Conservation (phyloP, 208 protist genomes). For the Novymonas esmeraldas region DNA sequence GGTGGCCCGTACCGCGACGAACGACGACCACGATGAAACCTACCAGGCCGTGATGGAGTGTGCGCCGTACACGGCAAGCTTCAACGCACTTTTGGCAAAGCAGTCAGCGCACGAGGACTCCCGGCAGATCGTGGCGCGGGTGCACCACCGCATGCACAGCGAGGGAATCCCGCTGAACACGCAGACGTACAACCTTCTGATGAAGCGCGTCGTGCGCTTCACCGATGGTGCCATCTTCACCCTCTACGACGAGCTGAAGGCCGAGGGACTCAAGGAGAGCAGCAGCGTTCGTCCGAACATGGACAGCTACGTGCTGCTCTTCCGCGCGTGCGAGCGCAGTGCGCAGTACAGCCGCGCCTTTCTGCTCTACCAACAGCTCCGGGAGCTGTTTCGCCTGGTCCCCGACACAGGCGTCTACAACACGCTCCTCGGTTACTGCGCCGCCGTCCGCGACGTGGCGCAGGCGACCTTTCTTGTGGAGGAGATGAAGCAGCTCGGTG, state of each 20-base stretch:
- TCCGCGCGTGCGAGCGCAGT: conserved; percentile 88
- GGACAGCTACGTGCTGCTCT: conserved; percentile 83
- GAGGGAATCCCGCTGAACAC: conserved; percentile 89
- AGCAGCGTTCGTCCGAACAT: conserved; percentile 71
- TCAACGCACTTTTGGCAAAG: conserved; percentile 80
- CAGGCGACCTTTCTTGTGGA: conserved; percentile 89
- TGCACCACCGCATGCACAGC: conserved; percentile 82
- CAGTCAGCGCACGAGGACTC: conserved; percentile 53
- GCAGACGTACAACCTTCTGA: conserved; percentile 90
- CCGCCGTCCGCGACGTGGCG: conserved; percentile 80
- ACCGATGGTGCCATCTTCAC: conserved; percentile 78
- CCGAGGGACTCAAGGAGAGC: conserved; percentile 59
- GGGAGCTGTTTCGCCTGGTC: conserved; percentile 63
- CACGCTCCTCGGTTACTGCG: conserved; percentile 90
- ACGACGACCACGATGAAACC: conserved; percentile 68
- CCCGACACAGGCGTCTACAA: conserved; percentile 89
- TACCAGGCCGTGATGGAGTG: conserved; percentile 69
- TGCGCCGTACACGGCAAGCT: conserved; percentile 88
- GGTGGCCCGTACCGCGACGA: neutral
- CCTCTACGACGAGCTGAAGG: conserved; percentile 89
- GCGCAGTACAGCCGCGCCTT: conserved; percentile 84
- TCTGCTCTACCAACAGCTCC: conserved; percentile 87
- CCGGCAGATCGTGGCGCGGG: conserved; percentile 63
- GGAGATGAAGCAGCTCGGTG: conserved; percentile 84
- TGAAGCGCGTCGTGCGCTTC: conserved; percentile 81